Evolutionary conservation across 208 protist genomes (phyloP).

Genomic region (Entamoeba invadens): DNA sequence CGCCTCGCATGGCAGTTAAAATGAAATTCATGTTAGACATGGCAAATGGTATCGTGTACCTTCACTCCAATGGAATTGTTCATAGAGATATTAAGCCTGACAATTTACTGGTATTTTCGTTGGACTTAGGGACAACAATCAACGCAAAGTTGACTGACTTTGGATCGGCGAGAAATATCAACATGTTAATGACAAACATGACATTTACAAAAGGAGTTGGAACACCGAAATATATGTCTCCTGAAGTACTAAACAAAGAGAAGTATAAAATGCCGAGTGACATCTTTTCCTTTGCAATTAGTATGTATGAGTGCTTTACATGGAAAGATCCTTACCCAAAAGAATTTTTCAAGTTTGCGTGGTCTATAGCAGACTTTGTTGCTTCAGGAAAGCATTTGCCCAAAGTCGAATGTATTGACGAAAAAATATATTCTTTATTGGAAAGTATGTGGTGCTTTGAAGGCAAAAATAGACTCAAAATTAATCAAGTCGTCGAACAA

Average conservation of each 20-base stretch:
- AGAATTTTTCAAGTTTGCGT: not conserved
- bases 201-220: too few species aligned
- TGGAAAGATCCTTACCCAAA: too few species aligned
- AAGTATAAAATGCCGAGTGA: slow-evolving; percentile 25
- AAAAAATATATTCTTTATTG: not conserved
- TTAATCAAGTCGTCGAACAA: not conserved
- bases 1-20: too few species aligned
- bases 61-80: not conserved
- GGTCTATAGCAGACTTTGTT: not conserved
- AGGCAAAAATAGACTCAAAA: not conserved
- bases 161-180: not conserved
- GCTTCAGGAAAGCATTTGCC: not conserved
- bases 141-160: not conserved
- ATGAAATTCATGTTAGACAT: too few species aligned
- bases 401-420: not conserved
- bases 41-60: not conserved
- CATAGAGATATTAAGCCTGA: slow-evolving; percentile 37
- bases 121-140: not conserved
- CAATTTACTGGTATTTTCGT: slow-evolving; percentile 25
- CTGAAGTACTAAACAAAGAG: too few species aligned
- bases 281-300: slow-evolving; percentile 43
- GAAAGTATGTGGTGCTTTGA: not conserved
- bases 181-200: too few species aligned
- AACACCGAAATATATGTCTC: too few species aligned
- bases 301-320: too few species aligned